Base-by-base conservation (phyloP, 2,329 filamentous ascomycete genomes). In the Penicillium sp. region DNA sequence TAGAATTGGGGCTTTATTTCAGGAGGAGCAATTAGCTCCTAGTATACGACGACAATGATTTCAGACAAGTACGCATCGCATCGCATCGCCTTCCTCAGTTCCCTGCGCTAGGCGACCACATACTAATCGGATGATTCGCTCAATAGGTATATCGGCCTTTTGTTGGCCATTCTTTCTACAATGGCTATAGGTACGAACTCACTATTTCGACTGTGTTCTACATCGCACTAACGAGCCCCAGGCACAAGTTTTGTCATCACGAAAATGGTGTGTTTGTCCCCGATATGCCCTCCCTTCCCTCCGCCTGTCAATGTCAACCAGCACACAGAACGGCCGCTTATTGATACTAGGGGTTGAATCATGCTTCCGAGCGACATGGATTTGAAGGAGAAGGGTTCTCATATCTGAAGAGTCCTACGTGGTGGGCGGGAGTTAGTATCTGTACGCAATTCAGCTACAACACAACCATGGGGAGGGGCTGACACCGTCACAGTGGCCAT, bases 191-290 rank as follows among this genome's bases (percentile, higher is more conserved):
- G 78, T 79, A 76, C 58, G 73, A 62, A 3, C 57, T 19, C n/a
- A 30, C 23, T 38, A 8, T 7, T 49, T 38, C 9, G 38, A 15
- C 2, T 35, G 9, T 3, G 15, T 19, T 7, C 17, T 56, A 35
- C 5, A 5, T 11, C 47, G 41, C 50, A 56, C 52, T 69, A 63
- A 71, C 65, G n/a, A 51, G 35, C 29, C 23, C 31, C 70, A 95
- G 92, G 93, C 74, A 93, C 92, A 56, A 97, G 93, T 85, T 99
- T 99, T 79, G 94, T 99, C 70, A 97, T 99, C 73, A 99, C 96
- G 52, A 99, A 99, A 82, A 98, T 97, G 86, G 91, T 95, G 82
- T 77, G 80, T 76, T 61, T 35, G 35, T 59, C 45, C 58, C 53
- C 57, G 58, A 47, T 48, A 21, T 47, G 8, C 52, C 53, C 38